Conservation (phyloP, 768 basidiomycete species). For the Solioccasus polychromus region DNA sequence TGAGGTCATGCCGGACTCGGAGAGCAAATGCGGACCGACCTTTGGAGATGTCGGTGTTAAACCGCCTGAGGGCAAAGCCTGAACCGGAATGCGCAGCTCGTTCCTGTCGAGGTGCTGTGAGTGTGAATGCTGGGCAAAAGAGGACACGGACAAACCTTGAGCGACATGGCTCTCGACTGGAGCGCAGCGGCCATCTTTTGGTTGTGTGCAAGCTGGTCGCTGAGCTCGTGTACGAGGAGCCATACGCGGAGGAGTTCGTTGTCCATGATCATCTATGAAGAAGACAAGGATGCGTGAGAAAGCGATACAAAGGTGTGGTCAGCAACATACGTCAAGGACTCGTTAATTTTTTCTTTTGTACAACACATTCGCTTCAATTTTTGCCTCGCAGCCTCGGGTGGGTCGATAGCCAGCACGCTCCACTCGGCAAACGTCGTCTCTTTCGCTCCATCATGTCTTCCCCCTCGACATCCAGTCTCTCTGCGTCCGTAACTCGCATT, state of each 20-base stretch:
- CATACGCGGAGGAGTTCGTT: slow-evolving; percentile 71
- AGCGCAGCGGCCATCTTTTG: slow-evolving; percentile 68
- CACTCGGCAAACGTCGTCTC: slow-evolving; percentile 24
- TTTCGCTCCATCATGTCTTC: slow-evolving; percentile 45
- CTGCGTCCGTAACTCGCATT: slow-evolving; percentile 95
- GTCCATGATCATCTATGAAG: slow-evolving; percentile 48
- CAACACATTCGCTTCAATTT: slow-evolving; percentile 18
- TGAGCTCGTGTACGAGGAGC: slow-evolving; percentile 78
- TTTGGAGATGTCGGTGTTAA: slow-evolving; percentile 85
- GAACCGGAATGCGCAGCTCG: slow-evolving; percentile 70
- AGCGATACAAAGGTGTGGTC: neutral
- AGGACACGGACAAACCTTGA: slow-evolving; percentile 57
- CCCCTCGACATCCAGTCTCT: slow-evolving; percentile 73
- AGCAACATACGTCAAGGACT: neutral
- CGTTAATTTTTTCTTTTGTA: slow-evolving; percentile 28
- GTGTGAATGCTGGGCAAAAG: slow-evolving; percentile 7
- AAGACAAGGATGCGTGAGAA: neutral
- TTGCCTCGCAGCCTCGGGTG: too few species aligned
- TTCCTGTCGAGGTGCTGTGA: slow-evolving; percentile 44
- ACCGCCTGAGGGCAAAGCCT: slow-evolving; percentile 77
- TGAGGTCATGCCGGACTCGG: slow-evolving; percentile 10
- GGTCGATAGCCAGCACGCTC: slow-evolving; percentile 22
- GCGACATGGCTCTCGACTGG: slow-evolving; percentile 61
- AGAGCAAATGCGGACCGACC: slow-evolving; percentile 40
- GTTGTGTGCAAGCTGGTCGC: slow-evolving; percentile 80